Percentiles rank a stretch among this genome's conserved stretches.
These are phyloP conservation scores for Ajuga chamaepitys DNA, from an alignment of 257 asterid genomes.

Conservation along the genomic window DNA sequence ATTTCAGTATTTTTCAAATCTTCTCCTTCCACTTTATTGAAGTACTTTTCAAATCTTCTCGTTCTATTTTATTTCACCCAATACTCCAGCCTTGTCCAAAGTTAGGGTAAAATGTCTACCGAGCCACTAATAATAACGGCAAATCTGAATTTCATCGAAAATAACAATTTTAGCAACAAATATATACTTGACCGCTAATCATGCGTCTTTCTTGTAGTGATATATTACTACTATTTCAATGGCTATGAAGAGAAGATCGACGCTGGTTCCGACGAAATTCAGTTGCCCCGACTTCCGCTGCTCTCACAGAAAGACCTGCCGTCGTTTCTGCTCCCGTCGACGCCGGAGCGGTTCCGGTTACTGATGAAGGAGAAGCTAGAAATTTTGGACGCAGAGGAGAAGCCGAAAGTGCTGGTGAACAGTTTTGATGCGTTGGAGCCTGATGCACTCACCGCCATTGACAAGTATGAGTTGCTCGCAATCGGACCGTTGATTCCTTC, in stretches of 20 bases:
- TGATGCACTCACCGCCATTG: slow-evolving; percentile 16
- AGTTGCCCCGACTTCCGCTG: slow-evolving; percentile 25
- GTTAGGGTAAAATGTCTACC: no score
- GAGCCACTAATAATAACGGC: no score
- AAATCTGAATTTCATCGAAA: no score
- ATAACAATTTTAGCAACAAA: no score
- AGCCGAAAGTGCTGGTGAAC: slow-evolving; percentile 26
- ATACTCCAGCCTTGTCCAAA: no score
- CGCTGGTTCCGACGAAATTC: neutral
- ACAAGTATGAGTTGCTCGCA: slow-evolving; percentile 20
- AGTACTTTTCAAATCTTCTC: no score
- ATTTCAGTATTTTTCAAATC: no score
- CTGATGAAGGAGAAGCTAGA: slow-evolving; percentile 11
- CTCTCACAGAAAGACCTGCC: slow-evolving; percentile 20
- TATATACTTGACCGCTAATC: no score
- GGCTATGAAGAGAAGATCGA: neutral
- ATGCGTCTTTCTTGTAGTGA: no score
- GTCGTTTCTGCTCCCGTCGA: slow-evolving; percentile 18
- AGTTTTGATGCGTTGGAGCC: slow-evolving; percentile 33
- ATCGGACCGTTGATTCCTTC: slow-evolving; percentile 54
- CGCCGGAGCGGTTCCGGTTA: neutral
- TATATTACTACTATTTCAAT: slow-evolving; percentile 16
- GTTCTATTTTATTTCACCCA: no score
- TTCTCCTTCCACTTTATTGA: no score
- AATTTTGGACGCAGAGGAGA: slow-evolving; percentile 11